Evolutionary conservation across 2,329 filamentous ascomycete genomes (phyloP).

Genomic region (Westerdykella sp.): DNA sequence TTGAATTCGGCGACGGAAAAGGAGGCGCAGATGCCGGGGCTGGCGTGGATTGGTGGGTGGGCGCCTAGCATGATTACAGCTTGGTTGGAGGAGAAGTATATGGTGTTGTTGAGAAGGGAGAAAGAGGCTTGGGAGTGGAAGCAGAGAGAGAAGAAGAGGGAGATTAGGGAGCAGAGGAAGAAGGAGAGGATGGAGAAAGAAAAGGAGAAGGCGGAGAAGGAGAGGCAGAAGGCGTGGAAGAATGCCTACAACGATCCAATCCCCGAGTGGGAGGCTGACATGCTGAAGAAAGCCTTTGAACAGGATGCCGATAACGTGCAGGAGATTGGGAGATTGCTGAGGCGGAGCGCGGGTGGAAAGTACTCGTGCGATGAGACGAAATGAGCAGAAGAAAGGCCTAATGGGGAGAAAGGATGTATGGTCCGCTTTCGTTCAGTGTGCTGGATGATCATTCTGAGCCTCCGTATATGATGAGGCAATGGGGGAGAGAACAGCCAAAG

Average conservation of each 20-base stretch:
- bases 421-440: too few species aligned
- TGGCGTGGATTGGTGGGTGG: constrained; percentile 18
- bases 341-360: background rate
- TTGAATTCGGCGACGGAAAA: background rate
- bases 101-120: constrained; percentile 16
- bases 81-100: constrained; percentile 24
- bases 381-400: too few species aligned
- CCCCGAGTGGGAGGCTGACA: constrained; percentile 1
- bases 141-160: background rate
- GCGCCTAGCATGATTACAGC: constrained; percentile 22
- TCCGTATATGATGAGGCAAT: too few species aligned
- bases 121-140: constrained; percentile 7
- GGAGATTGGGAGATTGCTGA: background rate
- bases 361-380: background rate
- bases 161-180: background rate
- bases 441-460: too few species aligned
- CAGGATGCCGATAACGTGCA: background rate
- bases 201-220: background rate
- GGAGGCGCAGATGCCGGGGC: constrained; percentile 12
- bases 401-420: too few species aligned
- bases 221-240: constrained; percentile 1
- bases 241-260: background rate
- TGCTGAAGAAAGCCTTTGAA: constrained; percentile 1
- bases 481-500: too few species aligned
- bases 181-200: constrained; percentile 6